Evolutionary conservation across 2,329 filamentous ascomycete genomes (phyloP).

Genomic region (Dactylellina leptospora): DNA sequence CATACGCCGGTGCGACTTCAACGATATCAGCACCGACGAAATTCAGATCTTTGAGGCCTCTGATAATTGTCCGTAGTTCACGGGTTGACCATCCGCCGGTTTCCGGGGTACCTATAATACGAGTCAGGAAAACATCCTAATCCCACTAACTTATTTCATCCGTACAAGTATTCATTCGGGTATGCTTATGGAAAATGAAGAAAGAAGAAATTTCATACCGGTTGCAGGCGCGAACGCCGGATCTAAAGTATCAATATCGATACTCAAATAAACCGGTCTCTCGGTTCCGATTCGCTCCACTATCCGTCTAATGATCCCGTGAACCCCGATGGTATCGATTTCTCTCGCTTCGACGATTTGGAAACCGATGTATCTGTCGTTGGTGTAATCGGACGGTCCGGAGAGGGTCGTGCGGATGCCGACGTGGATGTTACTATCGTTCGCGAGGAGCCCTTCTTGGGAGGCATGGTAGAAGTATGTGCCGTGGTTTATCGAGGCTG

Average conservation of each 20-base stretch:
- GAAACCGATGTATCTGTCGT: conserved; percentile 85
- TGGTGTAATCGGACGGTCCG: conserved; percentile 81
- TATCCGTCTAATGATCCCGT: conserved; percentile 82
- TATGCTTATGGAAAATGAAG: neutral
- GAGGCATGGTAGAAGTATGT: conserved; percentile 88
- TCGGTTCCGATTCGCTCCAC: conserved; percentile 76
- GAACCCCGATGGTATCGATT: conserved; percentile 73
- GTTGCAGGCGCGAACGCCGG: conserved; percentile 70
- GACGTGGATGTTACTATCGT: conserved; percentile 86
- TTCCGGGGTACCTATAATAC: conserved; percentile 72
- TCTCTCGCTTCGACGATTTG: conserved; percentile 80
- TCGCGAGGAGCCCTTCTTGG: conserved; percentile 78
- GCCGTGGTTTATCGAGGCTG: conserved; percentile 82
- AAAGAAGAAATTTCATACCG: conserved; percentile 57
- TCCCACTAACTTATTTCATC: neutral
- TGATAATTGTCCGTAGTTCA: conserved; percentile 75
- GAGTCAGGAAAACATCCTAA: neutral
- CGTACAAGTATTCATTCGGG: neutral
- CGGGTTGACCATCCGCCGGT: conserved; percentile 79
- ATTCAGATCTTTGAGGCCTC: conserved; percentile 74
- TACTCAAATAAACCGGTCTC: conserved; percentile 79
- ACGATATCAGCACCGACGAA: conserved; percentile 76
- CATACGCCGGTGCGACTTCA: conserved; percentile 76
- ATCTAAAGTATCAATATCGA: conserved; percentile 89
- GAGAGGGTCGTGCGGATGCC: conserved; percentile 84